Evolutionary conservation across 2,329 filamentous ascomycete genomes (phyloP).

Genomic region (Penicillium griseofulvum): DNA sequence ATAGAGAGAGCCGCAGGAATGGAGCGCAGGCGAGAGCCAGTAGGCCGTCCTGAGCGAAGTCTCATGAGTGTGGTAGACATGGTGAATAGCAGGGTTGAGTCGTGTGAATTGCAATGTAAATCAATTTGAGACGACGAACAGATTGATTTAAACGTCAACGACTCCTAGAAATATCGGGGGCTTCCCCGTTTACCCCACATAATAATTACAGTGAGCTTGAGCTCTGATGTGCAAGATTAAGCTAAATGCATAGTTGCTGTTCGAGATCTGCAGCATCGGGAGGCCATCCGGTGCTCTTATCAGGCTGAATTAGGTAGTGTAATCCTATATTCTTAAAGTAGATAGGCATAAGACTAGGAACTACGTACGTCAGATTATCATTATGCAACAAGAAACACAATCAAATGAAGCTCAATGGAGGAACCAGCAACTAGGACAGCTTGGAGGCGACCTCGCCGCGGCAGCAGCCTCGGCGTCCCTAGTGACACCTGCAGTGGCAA

Average conservation of each 20-base stretch:
- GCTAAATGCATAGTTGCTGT: neutral
- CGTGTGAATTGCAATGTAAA: neutral
- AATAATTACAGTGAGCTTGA: neutral
- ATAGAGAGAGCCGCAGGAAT: constrained; percentile 8
- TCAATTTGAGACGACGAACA: neutral
- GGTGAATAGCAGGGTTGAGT: neutral
- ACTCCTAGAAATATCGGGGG: neutral
- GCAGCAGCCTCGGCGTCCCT: constrained; percentile 26
- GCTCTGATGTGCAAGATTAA: neutral
- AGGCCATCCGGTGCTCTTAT: constrained; percentile 1
- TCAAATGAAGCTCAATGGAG: constrained; percentile 7
- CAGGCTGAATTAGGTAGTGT: neutral
- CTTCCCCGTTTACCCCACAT: constrained; percentile 9
- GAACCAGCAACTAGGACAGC: constrained; percentile 6
- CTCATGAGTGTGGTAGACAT: constrained; percentile 22
- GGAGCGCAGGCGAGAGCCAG: constrained; percentile 13
- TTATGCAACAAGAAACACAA: constrained; percentile 14
- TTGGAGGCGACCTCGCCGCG: constrained; percentile 26
- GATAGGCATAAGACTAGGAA: constrained; percentile 4
- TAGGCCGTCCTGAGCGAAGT: constrained; percentile 16
- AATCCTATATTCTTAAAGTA: neutral
- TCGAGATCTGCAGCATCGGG: constrained; percentile 2
- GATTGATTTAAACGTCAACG: neutral
- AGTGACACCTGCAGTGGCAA: constrained; percentile 27
- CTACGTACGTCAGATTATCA: neutral